Percentiles rank a stretch among this genome's conserved stretches.
Conservation (phyloP, 306 rosid genomes). For the Mimosa bimucronata region DNA sequence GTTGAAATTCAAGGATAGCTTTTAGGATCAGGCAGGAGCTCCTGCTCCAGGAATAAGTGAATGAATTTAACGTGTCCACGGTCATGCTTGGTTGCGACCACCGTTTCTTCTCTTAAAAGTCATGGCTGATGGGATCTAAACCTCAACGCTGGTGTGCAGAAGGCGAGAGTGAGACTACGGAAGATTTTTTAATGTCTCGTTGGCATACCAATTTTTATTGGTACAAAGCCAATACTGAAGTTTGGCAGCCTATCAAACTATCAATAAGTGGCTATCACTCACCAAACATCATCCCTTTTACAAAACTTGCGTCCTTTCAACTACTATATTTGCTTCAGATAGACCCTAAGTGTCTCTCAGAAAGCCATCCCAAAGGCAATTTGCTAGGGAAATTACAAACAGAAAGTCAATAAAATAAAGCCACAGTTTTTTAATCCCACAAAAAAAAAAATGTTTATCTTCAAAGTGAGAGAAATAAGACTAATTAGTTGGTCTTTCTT, state of each 20-base stretch:
- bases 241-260: conserved; percentile 46
- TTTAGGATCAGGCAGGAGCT: too few species aligned
- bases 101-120: too few species aligned
- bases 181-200: neutral
- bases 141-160: too few species aligned
- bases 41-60: too few species aligned
- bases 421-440: conserved; percentile 34
- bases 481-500: conserved; percentile 70
- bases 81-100: too few species aligned
- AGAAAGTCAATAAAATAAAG: conserved; percentile 21
- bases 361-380: conserved; percentile 27
- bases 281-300: conserved; percentile 63
- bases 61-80: too few species aligned
- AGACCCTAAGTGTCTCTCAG: conserved; percentile 41
- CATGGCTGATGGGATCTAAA: too few species aligned
- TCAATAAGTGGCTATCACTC: conserved; percentile 46
- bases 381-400: conserved; percentile 27
- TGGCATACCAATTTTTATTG: conserved; percentile 47
- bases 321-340: conserved; percentile 42
- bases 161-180: too few species aligned
- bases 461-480: conserved; percentile 24
- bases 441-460: conserved; percentile 6
- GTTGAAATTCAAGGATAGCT: too few species aligned
- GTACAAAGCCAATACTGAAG: conserved; percentile 28
- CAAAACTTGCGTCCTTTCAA: conserved; percentile 38